Percentiles rank a stretch among this genome's conserved stretches.
Conservation (phyloP, 495 filamentous ascomycete species). For the Pseudomonodictys pantanalensis region DNA sequence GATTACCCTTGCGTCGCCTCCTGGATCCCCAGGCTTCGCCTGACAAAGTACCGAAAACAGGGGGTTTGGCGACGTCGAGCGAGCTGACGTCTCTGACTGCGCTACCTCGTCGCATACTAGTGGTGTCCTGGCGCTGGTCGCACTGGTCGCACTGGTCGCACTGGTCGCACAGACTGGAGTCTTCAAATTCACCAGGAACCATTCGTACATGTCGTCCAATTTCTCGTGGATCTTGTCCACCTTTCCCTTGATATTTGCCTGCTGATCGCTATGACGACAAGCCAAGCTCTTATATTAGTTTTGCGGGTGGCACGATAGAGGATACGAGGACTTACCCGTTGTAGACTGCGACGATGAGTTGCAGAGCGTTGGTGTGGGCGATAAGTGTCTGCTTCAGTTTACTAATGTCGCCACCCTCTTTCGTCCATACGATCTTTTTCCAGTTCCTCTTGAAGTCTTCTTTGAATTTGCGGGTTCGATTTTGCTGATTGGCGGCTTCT, state of each 20-base stretch:
- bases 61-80: too few species aligned
- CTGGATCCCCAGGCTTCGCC: too few species aligned
- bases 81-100: too few species aligned
- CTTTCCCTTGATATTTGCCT: neutral
- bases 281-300: neutral
- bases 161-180: too few species aligned
- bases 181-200: conserved; percentile 6
- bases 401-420: conserved; percentile 9
- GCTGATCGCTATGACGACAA: conserved; percentile 1
- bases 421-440: conserved; percentile 16
- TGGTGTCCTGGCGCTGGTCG: too few species aligned
- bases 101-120: too few species aligned
- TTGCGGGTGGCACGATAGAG: neutral
- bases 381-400: conserved; percentile 10
- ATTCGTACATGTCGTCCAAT: conserved; percentile 14
- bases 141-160: too few species aligned
- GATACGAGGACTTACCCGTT: neutral
- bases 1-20: too few species aligned
- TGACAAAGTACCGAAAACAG: too few species aligned
- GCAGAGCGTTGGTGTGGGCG: conserved; percentile 8
- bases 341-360: neutral
- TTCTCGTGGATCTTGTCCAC: conserved; percentile 10
- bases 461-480: conserved; percentile 8
- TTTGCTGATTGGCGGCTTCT: too few species aligned
- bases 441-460: conserved; percentile 12